These are phyloP conservation scores for Candida andamanensis DNA, from an alignment of 805 yeast species.

Conservation along the genomic window DNA sequence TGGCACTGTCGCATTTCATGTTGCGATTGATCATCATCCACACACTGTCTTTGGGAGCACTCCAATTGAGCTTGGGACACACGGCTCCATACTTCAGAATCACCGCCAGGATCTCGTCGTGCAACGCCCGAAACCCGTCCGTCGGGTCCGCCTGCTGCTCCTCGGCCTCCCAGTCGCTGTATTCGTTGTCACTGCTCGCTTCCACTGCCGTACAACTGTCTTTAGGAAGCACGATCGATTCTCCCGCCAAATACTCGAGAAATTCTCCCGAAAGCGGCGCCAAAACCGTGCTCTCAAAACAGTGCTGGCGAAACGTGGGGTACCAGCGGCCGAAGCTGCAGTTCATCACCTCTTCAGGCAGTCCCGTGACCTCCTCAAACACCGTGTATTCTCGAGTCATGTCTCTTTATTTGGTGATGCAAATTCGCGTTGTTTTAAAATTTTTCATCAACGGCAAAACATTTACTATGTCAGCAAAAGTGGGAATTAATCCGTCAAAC, in stretches of 20 bases:
- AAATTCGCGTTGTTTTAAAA: not conserved
- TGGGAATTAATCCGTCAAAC: slow-evolving; percentile 50
- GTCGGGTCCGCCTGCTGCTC: slow-evolving; percentile 14
- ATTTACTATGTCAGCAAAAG: not conserved
- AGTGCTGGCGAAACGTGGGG: slow-evolving; percentile 15
- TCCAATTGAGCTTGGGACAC: slow-evolving; percentile 93
- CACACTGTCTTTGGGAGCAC: slow-evolving; percentile 89
- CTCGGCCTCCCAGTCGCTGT: slow-evolving; percentile 68
- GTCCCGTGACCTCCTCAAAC: slow-evolving; percentile 23
- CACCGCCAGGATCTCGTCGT: slow-evolving; percentile 41
- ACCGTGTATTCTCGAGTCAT: slow-evolving; percentile 20
- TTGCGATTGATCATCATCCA: slow-evolving; percentile 85
- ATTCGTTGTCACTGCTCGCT: slow-evolving; percentile 53
- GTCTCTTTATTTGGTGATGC: not conserved
- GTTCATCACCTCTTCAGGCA: slow-evolving; percentile 23
- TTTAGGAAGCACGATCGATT: slow-evolving; percentile 18
- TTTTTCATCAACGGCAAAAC: too few species aligned
- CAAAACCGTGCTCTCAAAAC: slow-evolving; percentile 20
- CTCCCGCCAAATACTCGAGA: slow-evolving; percentile 26
- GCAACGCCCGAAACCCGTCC: slow-evolving; percentile 51
- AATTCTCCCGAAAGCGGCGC: slow-evolving; percentile 31
- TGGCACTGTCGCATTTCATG: slow-evolving; percentile 61
- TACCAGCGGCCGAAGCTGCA: slow-evolving; percentile 36
- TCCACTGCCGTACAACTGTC: slow-evolving; percentile 13
- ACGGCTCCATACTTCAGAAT: slow-evolving; percentile 53